phyloP scores from a whole-genome alignment of 2,329 filamentous ascomycete species.

The Neurospora sp. region DNA sequence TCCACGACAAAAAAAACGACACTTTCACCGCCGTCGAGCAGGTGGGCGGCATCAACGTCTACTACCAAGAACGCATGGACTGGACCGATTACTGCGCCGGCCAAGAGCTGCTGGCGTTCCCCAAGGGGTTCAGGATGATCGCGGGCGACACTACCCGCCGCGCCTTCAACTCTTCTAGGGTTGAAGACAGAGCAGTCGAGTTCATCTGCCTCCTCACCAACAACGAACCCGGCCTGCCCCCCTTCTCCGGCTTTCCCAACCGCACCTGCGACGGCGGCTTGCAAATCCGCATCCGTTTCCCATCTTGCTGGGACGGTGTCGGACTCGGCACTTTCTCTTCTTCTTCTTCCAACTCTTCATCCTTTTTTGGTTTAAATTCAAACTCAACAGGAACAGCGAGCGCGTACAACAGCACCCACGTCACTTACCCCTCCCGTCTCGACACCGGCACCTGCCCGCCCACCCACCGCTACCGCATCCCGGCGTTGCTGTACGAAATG shows the following conservation, averaged over 20 bases:
- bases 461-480: conserved; percentile 41
- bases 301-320: conserved; percentile 14
- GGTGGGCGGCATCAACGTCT: conserved; percentile 34
- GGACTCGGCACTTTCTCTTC: conserved; percentile 7
- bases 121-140: conserved; percentile 54
- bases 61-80: conserved; percentile 41
- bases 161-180: conserved; percentile 32
- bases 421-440: conserved; percentile 38
- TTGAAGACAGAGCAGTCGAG: conserved; percentile 24
- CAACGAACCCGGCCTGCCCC: neutral
- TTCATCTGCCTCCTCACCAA: conserved; percentile 4
- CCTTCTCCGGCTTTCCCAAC: conserved; percentile 5
- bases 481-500: conserved; percentile 51
- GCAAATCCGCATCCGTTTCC: conserved; percentile 11
- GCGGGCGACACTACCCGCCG: conserved; percentile 47
- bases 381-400: conserved; percentile 5
- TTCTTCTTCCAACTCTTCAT: conserved; percentile 1
- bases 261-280: conserved; percentile 19
- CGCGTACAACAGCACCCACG: conserved; percentile 17
- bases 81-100: conserved; percentile 26
- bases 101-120: conserved; percentile 48
- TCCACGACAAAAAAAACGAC: neutral
- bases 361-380: neutral
- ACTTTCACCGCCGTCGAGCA: conserved; percentile 19
- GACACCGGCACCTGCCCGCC: conserved; percentile 40